Evolutionary conservation across 768 basidiomycete species (phyloP), one percentile per base, ranked within the genome.

Genomic region (Collybia sordida): DNA sequence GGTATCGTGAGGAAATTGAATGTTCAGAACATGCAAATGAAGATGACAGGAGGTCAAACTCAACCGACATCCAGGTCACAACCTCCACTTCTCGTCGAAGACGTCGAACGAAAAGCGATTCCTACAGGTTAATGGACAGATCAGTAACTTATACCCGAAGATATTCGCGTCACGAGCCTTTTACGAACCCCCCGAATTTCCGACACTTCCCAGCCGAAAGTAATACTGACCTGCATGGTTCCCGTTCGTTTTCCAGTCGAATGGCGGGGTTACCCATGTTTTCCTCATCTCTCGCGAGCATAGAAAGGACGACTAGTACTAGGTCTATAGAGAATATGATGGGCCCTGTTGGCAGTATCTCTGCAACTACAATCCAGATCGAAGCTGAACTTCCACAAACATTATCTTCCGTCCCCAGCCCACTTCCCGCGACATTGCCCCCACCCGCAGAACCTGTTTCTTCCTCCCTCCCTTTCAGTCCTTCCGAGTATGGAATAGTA

Each of bases 401-500:
- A 31, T 6, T 3, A 31, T 31, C 14, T 11, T 12, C 31, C 9
- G 11, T 14, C 11, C 31, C 9, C 3, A 31, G 14, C 14, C 9
- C 39, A 37, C 4, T 52, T 8, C 51, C 51, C 8, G 46, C 48
- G 43, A 56, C 51, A 48, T 53, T 58, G 15, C 42, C 47, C 3
- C 49, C 59, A 15, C 48, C 62, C 19, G 50, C 53, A 17, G 51
- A 56, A 8, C 55, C 49, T 4, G 25, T 37, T 21, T 17, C 47
- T 1, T 6, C 48, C 4, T 49, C 45, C 18, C 45, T 65, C 15
- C 67, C 71, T 3, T 70, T 72, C 55, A 75, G 74, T 51, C 66
- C 65, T 11, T 73, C 73, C 12, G 68, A 73, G 52, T 67, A 63
- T 47, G 73, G 72, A 14, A 51, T 76, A 37, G 73, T 77, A 11